A percentile compares a stretch with the other conserved stretches of the same genome.
phyloP scores from a whole-genome alignment of 2,329 filamentous ascomycete genomes.

The Clarireedia hainanense region DNA sequence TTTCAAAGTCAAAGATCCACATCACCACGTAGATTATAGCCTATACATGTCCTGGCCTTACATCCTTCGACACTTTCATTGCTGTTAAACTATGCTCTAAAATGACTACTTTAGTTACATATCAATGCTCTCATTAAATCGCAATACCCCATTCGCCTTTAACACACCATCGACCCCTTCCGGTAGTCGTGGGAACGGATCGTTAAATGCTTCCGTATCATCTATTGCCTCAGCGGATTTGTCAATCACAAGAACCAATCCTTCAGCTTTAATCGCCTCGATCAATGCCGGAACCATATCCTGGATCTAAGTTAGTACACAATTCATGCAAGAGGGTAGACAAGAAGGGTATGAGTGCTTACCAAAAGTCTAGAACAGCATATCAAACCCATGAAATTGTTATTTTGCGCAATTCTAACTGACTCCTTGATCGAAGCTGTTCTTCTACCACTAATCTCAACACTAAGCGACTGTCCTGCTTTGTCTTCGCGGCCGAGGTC shows the following conservation, averaged over 20 bases:
- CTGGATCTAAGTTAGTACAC: slow-evolving; percentile 39
- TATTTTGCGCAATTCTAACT: slow-evolving; percentile 84
- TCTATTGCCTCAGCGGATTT: slow-evolving; percentile 49
- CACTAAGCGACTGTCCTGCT: slow-evolving; percentile 17
- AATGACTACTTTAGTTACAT: slow-evolving; percentile 34
- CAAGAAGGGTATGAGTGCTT: slow-evolving; percentile 31
- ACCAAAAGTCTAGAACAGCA: slow-evolving; percentile 83
- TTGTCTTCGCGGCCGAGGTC: slow-evolving; percentile 64
- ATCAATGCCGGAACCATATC: slow-evolving; percentile 89
- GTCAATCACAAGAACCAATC: slow-evolving; percentile 85
- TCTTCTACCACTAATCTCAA: slow-evolving; percentile 53
- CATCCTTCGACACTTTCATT: neutral
- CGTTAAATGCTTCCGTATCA: slow-evolving; percentile 30
- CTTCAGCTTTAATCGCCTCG: slow-evolving; percentile 89
- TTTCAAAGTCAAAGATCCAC: too few species aligned
- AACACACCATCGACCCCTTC: slow-evolving; percentile 83
- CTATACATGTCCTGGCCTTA: too few species aligned
- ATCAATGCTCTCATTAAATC: slow-evolving; percentile 90
- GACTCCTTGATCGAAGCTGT: slow-evolving; percentile 90
- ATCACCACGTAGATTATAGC: too few species aligned
- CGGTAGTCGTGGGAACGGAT: slow-evolving; percentile 55
- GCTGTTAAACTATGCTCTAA: neutral
- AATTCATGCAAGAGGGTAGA: neutral
- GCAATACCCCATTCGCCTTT: slow-evolving; percentile 76
- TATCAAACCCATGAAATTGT: slow-evolving; percentile 97